A percentile compares a stretch with the other conserved stretches of the same genome.
Conservation (phyloP, 306 rosid species). For the Prunus persica region Prunus_persica_NCBIv2 NC_034015.1:14148501-14149000, state of each 20-base stretch:
- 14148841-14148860: neutral
- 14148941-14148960: neutral
- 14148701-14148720: neutral
- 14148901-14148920: neutral
- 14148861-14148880: conserved; percentile 1
- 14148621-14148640: conserved; percentile 20
- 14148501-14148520: neutral
- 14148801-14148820: neutral
- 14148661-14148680: conserved; percentile 7
- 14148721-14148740: neutral
- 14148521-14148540: neutral
- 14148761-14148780: neutral
- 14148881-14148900: too few species aligned
- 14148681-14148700: conserved; percentile 4
- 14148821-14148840: too few species aligned
- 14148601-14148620: conserved; percentile 3
- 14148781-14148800: neutral
- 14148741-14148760: neutral
- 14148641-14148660: neutral
- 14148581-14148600: neutral
- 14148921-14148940: conserved; percentile 7
- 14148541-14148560: too few species aligned
- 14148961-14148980: conserved; percentile 9
- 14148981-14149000: neutral
- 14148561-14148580: neutral